phyloP scores from a whole-genome alignment of 371 early-diverging fungal genomes.

The Mortierella sp. region DNA sequence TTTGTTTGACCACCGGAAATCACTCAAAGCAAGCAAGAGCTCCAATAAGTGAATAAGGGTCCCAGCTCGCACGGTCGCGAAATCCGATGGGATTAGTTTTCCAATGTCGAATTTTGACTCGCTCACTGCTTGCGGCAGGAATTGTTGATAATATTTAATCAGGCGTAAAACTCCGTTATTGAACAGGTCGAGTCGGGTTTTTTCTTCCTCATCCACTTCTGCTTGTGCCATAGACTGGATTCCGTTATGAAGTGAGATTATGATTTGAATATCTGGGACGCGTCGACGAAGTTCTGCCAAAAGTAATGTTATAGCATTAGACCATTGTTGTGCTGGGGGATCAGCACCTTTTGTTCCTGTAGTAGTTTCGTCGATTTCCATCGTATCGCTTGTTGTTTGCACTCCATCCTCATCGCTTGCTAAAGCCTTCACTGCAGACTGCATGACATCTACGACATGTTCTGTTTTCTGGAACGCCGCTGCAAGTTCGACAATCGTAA shows the following conservation, averaged over 20 bases:
- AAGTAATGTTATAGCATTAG: constrained; percentile 31
- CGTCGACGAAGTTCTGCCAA: constrained; percentile 75
- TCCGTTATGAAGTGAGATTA: constrained; percentile 67
- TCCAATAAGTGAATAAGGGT: constrained; percentile 71
- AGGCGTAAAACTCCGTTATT: constrained; percentile 69
- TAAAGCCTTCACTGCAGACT: constrained; percentile 41
- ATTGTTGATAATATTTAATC: constrained; percentile 76
- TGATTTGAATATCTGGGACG: constrained; percentile 80
- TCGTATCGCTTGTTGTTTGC: background rate
- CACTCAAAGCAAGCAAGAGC: constrained; percentile 68
- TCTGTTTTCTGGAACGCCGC: constrained; percentile 75
- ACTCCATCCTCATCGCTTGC: constrained; percentile 31
- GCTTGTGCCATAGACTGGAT: constrained; percentile 24
- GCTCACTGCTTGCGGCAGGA: constrained; percentile 73
- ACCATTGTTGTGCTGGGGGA: constrained; percentile 51
- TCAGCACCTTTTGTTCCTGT: constrained; percentile 17
- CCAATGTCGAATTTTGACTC: constrained; percentile 82
- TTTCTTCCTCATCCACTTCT: constrained; percentile 40
- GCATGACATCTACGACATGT: constrained; percentile 57
- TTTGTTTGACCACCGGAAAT: constrained; percentile 79
- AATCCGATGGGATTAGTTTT: constrained; percentile 80
- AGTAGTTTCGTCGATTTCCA: constrained; percentile 20
- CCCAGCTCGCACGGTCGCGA: constrained; percentile 65
- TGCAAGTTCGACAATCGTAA: constrained; percentile 69
- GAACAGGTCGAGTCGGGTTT: constrained; percentile 60